Evolutionary conservation across 768 basidiomycete species (phyloP).

Genomic region (Auriscalpium vulgare): DNA sequence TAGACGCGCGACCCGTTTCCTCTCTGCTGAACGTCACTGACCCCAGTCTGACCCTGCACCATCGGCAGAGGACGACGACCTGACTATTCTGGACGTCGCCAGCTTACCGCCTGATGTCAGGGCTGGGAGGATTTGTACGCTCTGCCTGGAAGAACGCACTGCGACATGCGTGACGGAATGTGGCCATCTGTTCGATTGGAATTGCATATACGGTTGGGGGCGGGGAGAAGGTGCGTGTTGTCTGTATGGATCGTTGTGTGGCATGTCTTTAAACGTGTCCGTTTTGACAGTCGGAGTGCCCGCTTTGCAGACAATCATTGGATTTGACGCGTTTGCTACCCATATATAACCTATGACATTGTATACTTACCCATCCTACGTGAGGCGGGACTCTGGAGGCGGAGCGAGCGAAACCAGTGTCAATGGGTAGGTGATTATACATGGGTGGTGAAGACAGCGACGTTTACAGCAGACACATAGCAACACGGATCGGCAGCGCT

Average conservation of each 20-base stretch:
- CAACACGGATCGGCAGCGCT: slow-evolving; percentile 8
- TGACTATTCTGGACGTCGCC: slow-evolving; percentile 55
- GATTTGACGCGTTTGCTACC: slow-evolving; percentile 64
- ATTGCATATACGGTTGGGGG: slow-evolving; percentile 83
- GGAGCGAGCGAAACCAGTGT: background rate
- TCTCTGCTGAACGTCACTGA: slow-evolving; percentile 42
- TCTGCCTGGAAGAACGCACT: slow-evolving; percentile 81
- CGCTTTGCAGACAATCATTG: slow-evolving; percentile 74
- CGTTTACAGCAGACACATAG: slow-evolving; percentile 10
- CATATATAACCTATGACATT: slow-evolving; percentile 68
- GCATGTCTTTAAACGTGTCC: slow-evolving; percentile 2
- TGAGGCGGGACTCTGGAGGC: background rate
- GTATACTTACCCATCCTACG: background rate
- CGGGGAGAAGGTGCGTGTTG: slow-evolving; percentile 62
- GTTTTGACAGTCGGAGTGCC: slow-evolving; percentile 64
- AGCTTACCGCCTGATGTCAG: slow-evolving; percentile 45
- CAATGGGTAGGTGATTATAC: background rate
- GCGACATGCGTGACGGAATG: slow-evolving; percentile 81
- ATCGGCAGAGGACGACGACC: slow-evolving; percentile 62
- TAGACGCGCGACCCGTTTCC: slow-evolving; percentile 59
- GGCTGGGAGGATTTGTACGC: slow-evolving; percentile 63
- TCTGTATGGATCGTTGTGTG: background rate
- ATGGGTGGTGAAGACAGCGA: slow-evolving; percentile 9
- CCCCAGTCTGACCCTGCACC: slow-evolving; percentile 44
- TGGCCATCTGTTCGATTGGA: slow-evolving; percentile 88